Conservation (phyloP, 495 filamentous ascomycete species). For the Talaromyces ruber region DNA sequence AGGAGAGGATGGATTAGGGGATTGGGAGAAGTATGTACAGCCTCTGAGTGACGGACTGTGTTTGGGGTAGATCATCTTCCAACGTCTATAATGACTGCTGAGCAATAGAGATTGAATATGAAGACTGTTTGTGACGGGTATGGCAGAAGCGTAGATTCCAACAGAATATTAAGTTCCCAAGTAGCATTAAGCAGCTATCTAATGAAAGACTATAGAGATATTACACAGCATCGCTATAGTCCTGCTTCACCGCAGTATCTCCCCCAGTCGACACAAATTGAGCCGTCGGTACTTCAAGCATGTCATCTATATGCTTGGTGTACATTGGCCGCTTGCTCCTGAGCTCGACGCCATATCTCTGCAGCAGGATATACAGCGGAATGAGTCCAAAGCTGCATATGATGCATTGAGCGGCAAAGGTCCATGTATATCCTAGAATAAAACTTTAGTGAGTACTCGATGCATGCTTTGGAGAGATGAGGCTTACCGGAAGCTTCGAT, state of each 20-base stretch:
- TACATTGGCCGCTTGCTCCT: conserved; percentile 6
- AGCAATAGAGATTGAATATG: not conserved
- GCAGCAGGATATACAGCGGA: conserved; percentile 5
- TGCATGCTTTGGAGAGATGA: not conserved
- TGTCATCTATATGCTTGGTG: conserved; percentile 1
- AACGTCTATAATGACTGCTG: no score
- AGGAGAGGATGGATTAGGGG: not conserved
- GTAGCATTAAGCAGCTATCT: not conserved
- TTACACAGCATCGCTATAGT: not conserved
- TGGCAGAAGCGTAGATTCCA: not conserved
- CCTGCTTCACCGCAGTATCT: not conserved
- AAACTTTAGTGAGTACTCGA: not conserved
- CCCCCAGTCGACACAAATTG: not conserved
- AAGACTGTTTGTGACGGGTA: not conserved
- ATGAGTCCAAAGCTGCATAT: conserved; percentile 8
- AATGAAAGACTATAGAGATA: not conserved
- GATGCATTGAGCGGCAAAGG: conserved; percentile 8
- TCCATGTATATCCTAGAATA: conserved; percentile 8
- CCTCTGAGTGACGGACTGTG: conserved; percentile 6
- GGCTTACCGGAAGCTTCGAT: conserved; percentile 3
- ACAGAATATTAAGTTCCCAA: not conserved
- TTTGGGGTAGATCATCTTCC: conserved; percentile 3
- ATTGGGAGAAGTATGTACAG: conserved; percentile 8
- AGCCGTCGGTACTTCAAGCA: not conserved
- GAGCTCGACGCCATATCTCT: conserved; percentile 3